Percentiles rank a stretch among this genome's conserved stretches.
These are phyloP conservation scores for Fusarium sp. DNA, from an alignment of 2,329 filamentous ascomycete genomes.

Conservation along the genomic window DNA sequence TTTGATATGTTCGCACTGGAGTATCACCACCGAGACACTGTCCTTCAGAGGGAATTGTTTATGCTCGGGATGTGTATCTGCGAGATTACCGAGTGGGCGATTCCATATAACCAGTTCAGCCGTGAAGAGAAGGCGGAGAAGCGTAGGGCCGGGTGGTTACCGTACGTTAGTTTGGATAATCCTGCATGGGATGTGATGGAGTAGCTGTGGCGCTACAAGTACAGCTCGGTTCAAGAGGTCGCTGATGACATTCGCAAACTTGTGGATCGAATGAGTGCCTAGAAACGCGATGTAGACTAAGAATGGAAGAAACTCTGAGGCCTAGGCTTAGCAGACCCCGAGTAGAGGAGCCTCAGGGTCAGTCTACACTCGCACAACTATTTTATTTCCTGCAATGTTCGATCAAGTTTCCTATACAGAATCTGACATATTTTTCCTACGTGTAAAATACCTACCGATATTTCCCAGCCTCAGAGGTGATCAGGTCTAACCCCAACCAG, in stretches of 20 bases:
- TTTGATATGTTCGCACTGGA: no score
- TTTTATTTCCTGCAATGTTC: no score
- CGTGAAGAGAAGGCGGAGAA: no score
- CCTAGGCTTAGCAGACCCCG: no score
- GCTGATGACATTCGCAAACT: neutral
- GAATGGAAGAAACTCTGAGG: neutral
- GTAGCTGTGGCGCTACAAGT: neutral
- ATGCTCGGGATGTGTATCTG: no score
- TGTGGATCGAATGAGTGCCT: neutral
- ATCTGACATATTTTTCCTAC: no score
- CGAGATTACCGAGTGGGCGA: neutral
- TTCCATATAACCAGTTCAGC: neutral
- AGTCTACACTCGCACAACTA: no score
- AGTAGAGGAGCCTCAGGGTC: no score
- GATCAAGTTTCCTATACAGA: no score
- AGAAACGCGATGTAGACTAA: neutral
- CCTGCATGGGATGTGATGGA: accelerated
- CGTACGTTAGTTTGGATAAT: neutral
- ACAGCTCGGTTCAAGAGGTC: neutral
- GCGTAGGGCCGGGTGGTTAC: neutral
- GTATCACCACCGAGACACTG: no score
- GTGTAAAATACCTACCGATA: no score
- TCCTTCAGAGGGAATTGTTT: no score
- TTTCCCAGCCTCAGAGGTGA: neutral
- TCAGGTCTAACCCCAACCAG: neutral